Percentiles rank a stretch among this genome's conserved stretches.
phyloP scores from a whole-genome alignment of 2,329 filamentous ascomycete species.

The Penicillium sp. region DNA sequence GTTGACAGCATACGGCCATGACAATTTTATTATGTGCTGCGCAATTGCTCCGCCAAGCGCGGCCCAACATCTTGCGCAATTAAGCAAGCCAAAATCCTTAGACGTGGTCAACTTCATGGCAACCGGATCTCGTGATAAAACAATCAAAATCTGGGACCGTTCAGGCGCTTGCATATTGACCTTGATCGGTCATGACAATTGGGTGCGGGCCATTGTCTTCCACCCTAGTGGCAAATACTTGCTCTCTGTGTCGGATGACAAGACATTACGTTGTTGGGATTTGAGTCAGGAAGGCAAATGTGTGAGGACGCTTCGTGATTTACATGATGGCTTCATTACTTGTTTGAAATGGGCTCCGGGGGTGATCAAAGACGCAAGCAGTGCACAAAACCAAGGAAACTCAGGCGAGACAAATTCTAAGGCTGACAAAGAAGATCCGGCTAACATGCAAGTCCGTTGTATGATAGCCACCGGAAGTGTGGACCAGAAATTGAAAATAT shows the following conservation, averaged over 20 bases:
- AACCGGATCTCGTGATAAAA: constrained; percentile 81
- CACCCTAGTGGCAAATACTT: constrained; percentile 88
- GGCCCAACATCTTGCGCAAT: constrained; percentile 64
- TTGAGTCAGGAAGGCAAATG: constrained; percentile 80
- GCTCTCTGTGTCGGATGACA: constrained; percentile 77
- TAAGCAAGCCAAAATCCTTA: constrained; percentile 56
- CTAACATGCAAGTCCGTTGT: too few relatives aligned
- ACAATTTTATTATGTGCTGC: constrained; percentile 77
- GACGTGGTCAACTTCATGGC: constrained; percentile 73
- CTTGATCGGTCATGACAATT: constrained; percentile 82
- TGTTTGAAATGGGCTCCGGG: constrained; percentile 77
- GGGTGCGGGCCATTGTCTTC: constrained; percentile 77
- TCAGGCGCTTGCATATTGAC: constrained; percentile 77
- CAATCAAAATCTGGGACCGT: constrained; percentile 78
- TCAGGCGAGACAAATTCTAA: too few relatives aligned
- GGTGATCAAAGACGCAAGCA: neutral
- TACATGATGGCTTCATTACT: constrained; percentile 75
- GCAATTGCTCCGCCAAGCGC: constrained; percentile 70
- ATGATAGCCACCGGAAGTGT: too few relatives aligned
- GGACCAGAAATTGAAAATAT: too few relatives aligned
- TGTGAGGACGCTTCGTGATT: constrained; percentile 70
- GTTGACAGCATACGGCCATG: constrained; percentile 72
- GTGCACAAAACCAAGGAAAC: too few relatives aligned
- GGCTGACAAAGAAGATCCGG: too few relatives aligned
- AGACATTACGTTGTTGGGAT: constrained; percentile 87